Evolutionary conservation across 2,329 filamentous ascomycete species (phyloP).

Genomic region (Aspergillus sp.): DNA sequence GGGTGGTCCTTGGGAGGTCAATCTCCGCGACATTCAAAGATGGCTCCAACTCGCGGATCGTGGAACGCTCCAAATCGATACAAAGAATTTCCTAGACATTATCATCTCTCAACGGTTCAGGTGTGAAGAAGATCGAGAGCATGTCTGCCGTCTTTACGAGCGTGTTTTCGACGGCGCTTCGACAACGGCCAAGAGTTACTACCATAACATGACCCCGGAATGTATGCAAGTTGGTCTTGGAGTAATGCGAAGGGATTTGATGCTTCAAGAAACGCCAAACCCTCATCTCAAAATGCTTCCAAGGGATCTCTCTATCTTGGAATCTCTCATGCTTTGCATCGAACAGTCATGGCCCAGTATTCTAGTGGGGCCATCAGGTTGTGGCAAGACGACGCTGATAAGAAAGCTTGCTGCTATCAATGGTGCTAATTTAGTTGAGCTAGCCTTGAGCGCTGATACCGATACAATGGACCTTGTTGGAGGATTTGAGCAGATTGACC

Average conservation of each 20-base stretch:
- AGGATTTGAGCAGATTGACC: conserved; percentile 92
- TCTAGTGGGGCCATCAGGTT: conserved; percentile 78
- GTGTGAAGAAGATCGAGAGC: conserved; percentile 63
- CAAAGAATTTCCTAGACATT: conserved; percentile 75
- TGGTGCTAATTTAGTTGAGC: conserved; percentile 74
- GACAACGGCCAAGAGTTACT: conserved; percentile 57
- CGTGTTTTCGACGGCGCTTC: conserved; percentile 58
- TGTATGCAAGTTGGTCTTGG: conserved; percentile 80
- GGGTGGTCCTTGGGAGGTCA: conserved; percentile 91
- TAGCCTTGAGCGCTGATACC: conserved; percentile 90
- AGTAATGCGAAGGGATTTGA: conserved; percentile 60
- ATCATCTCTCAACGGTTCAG: conserved; percentile 89
- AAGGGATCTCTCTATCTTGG: conserved; percentile 65
- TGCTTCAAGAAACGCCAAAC: conserved; percentile 36
- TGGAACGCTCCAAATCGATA: conserved; percentile 59
- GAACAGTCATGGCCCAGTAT: conserved; percentile 87
- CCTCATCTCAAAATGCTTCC: conserved; percentile 36
- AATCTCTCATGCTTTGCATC: conserved; percentile 84
- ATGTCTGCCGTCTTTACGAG: conserved; percentile 66
- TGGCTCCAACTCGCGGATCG: conserved; percentile 76
- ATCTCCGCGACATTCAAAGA: conserved; percentile 82
- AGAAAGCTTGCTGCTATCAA: conserved; percentile 75
- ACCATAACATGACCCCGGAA: conserved; percentile 66
- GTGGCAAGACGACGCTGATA: conserved; percentile 80
- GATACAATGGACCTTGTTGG: conserved; percentile 97